Conservation (phyloP, 495 filamentous ascomycete genomes). For the Tuber calosporum region DNA sequence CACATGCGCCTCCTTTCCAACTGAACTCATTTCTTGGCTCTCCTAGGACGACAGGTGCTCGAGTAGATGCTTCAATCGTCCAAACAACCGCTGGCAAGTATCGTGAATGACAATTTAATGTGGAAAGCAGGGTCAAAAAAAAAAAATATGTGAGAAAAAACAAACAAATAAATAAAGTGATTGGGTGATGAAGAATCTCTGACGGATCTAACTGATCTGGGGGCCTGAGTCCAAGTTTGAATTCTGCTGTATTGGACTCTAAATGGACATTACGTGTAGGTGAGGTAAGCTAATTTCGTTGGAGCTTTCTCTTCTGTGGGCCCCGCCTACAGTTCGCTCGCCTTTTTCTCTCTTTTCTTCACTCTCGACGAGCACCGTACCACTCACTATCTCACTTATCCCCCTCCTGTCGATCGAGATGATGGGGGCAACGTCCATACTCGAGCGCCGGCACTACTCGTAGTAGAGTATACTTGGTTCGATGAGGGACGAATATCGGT, state of each 20-base stretch:
- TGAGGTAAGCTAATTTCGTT: neutral
- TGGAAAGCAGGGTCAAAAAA: neutral
- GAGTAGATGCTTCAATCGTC: neutral
- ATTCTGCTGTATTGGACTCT: neutral
- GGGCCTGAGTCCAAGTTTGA: neutral
- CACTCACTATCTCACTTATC: neutral
- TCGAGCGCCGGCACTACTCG: no score
- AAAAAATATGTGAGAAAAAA: neutral
- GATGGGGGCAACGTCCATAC: neutral
- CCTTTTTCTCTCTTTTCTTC: neutral
- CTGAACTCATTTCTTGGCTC: neutral
- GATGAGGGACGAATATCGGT: neutral
- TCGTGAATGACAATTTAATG: slow-evolving; percentile 1
- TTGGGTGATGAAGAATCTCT: neutral
- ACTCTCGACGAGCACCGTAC: neutral
- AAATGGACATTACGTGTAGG: neutral
- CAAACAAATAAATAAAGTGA: neutral
- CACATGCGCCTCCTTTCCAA: neutral
- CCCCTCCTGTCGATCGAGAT: neutral
- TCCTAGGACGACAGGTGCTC: neutral
- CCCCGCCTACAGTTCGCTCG: neutral
- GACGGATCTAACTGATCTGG: neutral
- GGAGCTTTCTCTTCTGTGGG: neutral
- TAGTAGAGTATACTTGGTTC: slow-evolving; percentile 2
- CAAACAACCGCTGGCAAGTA: slow-evolving; percentile 4